These are phyloP conservation scores for Aphanocladium album DNA, from an alignment of 2,329 filamentous ascomycete species.

Conservation along the genomic window DNA sequence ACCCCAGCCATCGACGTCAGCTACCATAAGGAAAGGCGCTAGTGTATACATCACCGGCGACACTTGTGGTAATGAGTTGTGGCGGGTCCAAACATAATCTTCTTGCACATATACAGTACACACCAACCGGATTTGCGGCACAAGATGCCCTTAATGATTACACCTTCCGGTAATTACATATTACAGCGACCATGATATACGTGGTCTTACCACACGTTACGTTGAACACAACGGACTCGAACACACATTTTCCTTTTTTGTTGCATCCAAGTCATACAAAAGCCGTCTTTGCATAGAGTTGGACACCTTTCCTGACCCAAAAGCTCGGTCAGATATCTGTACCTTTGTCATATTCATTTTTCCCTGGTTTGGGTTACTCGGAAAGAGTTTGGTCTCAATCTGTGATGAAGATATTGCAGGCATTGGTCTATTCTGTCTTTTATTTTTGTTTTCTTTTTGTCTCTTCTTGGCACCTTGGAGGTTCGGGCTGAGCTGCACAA, in stretches of 20 bases:
- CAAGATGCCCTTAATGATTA: constrained; percentile 2
- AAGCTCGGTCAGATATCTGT: constrained; percentile 10
- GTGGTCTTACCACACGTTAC: constrained; percentile 5
- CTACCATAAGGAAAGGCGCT: constrained; percentile 24
- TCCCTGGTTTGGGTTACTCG: background rate
- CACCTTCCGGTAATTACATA: background rate
- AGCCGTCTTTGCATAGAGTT: constrained; percentile 28
- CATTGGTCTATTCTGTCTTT: constrained; percentile 1
- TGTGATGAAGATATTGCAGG: constrained; percentile 1
- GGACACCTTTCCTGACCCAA: constrained; percentile 23
- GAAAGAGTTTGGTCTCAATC: background rate
- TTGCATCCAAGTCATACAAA: constrained; percentile 11
- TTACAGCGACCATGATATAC: constrained; percentile 5
- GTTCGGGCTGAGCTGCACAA: constrained; percentile 1
- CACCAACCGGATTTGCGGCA: background rate
- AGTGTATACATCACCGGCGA: constrained; percentile 4
- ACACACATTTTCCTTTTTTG: constrained; percentile 4
- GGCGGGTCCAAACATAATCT: constrained; percentile 15
- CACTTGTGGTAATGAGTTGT: constrained; percentile 9
- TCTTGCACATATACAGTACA: constrained; percentile 15
- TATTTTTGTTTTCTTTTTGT: constrained; percentile 1
- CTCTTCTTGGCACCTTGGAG: background rate
- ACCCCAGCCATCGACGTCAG: constrained; percentile 38
- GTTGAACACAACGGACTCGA: constrained; percentile 9
- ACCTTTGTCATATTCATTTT: constrained; percentile 3